Conservation (phyloP, 2,329 filamentous ascomycete species). For the Juglanconis oblonga region DNA sequence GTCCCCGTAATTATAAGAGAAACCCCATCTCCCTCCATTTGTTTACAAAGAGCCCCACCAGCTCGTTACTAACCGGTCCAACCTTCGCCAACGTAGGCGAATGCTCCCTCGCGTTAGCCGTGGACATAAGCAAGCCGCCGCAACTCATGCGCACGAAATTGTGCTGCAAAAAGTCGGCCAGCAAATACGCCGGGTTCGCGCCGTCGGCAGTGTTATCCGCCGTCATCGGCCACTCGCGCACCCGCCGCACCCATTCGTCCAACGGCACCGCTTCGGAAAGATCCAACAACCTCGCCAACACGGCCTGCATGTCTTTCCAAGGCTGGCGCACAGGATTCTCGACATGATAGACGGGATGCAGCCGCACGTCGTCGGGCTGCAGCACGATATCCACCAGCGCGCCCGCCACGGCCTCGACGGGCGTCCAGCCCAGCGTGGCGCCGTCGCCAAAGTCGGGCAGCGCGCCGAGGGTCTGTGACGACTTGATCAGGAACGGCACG, state of each 20-base stretch:
- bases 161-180: slow-evolving; percentile 28
- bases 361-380: not conserved
- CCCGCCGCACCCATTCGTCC: slow-evolving; percentile 26
- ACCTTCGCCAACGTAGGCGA: slow-evolving; percentile 16
- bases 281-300: slow-evolving; percentile 20
- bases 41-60: not conserved
- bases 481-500: slow-evolving; percentile 47
- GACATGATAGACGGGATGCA: slow-evolving; percentile 16
- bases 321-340: not conserved
- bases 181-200: slow-evolving; percentile 25
- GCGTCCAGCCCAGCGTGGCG: slow-evolving; percentile 38
- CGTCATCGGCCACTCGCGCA: slow-evolving; percentile 21
- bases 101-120: slow-evolving; percentile 23
- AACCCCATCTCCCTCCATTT: not conserved
- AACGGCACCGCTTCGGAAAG: slow-evolving; percentile 26
- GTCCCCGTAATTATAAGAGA: not conserved
- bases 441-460: slow-evolving; percentile 38
- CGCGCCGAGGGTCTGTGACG: slow-evolving; percentile 40
- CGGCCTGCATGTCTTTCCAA: not conserved
- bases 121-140: slow-evolving; percentile 28
- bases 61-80: not conserved
- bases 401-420: slow-evolving; percentile 37
- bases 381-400: slow-evolving; percentile 26
- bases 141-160: slow-evolving; percentile 30
- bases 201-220: slow-evolving; percentile 13